Base-by-base conservation (phyloP, 805 yeast species). In the Diddensiella santjacobensis region DNA sequence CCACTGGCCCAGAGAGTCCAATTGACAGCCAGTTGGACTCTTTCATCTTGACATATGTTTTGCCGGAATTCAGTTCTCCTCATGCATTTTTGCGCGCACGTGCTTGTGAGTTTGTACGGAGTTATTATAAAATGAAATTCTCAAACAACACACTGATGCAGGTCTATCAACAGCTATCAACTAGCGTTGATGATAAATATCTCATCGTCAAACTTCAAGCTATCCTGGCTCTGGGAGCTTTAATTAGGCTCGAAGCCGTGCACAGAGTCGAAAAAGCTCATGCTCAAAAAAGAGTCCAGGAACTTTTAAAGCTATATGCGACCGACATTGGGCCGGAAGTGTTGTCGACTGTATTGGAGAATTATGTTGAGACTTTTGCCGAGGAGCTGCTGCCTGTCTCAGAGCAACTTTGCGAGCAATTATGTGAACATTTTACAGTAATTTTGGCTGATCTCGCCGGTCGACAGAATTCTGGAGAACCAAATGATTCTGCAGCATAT, bases 341-440 rank as follows among this genome's bases (percentile, higher is more conserved):
- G 1, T 76, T 91, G 22, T 79, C 95, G 17, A 84, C 83, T 24
- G 96, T 90, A 3, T 87, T 91, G 84, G 97, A 90, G 70, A 96
- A 88, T 58, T 82, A 93, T 62, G 96, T 93, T 23, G 96, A 88
- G 59, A 79, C 77, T 49, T 93, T 84, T 66, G 76, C 95, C 3
- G 84, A 81, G 54, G 93, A 90, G 66, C 73, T 91, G 57, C 91
- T 88, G 52, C 97, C 98, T n/a, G 90, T 85, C 65, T 91, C 95
- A 31, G 71, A 78, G 17, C 82, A 83, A 48, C 67, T 84, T 45
- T 78, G 78, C 63, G 67, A 54, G 18, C 66, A 67, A 47, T 55
- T 71, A 55, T 81, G 81, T n/a, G 78, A 79, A 40, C 96, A 90
- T 61, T 87, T 89, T 58, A 58, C 85, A 56, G 73, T 75, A 53